phyloP scores from a whole-genome alignment of 495 filamentous ascomycete genomes.

The Friedmanniomyces endolithicus region DNA sequence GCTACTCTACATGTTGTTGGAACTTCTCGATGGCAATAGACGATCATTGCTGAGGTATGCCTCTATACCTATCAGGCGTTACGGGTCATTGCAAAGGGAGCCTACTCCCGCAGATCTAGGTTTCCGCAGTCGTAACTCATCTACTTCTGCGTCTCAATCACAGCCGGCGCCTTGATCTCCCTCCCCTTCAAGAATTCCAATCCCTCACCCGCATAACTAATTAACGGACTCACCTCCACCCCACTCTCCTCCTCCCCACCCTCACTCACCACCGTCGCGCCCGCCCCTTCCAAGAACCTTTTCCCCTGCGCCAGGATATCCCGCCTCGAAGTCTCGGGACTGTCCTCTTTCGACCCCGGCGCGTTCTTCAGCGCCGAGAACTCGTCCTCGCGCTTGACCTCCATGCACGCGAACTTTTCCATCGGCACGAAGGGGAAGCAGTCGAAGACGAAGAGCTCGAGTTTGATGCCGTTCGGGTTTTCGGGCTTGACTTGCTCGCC shows the following conservation, averaged over 20 bases:
- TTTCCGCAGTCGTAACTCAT: too few species aligned
- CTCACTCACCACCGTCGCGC: conserved; percentile 64
- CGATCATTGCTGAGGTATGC: too few species aligned
- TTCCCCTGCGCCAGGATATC: conserved; percentile 85
- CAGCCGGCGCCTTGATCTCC: conserved; percentile 61
- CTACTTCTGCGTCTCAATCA: conserved; percentile 55
- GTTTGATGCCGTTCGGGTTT: conserved; percentile 94
- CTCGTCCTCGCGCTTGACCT: conserved; percentile 93
- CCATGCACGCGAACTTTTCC: conserved; percentile 83
- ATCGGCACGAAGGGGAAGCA: conserved; percentile 85
- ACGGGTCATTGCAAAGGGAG: too few species aligned
- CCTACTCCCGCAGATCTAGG: too few species aligned
- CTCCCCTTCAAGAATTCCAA: conserved; percentile 62
- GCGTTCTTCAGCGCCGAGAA: conserved; percentile 99
- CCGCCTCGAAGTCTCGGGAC: conserved; percentile 76
- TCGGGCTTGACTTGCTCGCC: conserved; percentile 75
- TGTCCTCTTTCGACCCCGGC: conserved; percentile 77
- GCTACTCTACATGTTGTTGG: too few species aligned
- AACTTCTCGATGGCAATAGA: too few species aligned
- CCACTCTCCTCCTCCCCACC: conserved; percentile 46
- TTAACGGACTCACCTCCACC: conserved; percentile 82
- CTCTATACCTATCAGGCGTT: too few species aligned
- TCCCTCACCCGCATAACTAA: conserved; percentile 92
- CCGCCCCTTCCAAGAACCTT: conserved; percentile 69
- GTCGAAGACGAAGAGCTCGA: conserved; percentile 99